Evolutionary conservation across 768 basidiomycete species (phyloP).

Genomic region (Cystobasidiopsis lactophilus): DNA sequence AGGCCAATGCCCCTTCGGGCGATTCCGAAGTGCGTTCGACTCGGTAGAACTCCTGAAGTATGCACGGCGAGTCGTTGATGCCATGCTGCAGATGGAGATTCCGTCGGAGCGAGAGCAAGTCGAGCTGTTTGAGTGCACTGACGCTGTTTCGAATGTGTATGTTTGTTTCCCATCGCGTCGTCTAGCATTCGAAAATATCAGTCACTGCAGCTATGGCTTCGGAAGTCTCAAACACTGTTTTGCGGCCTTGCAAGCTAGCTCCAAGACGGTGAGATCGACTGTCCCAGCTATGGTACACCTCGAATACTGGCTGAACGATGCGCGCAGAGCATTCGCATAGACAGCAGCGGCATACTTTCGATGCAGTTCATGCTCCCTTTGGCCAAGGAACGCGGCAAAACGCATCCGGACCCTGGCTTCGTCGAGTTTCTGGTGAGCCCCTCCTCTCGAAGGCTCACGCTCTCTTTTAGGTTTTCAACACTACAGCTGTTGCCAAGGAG

Average conservation of each 20-base stretch:
- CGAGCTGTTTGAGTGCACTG: constrained; percentile 64
- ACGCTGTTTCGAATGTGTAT: constrained; percentile 48
- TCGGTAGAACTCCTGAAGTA: background rate
- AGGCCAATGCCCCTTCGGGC: too few relatives aligned
- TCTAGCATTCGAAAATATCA: background rate
- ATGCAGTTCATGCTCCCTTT: constrained; percentile 64
- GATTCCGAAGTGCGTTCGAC: constrained; percentile 15
- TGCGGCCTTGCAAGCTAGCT: constrained; percentile 56
- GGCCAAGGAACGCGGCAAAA: constrained; percentile 21
- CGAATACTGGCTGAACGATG: background rate
- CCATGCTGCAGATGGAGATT: constrained; percentile 57
- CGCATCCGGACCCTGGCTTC: constrained; percentile 36
- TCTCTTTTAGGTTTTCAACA: background rate
- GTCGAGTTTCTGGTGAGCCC: constrained; percentile 73
- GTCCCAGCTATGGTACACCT: background rate
- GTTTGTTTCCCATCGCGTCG: constrained; percentile 6
- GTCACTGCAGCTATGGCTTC: constrained; percentile 49
- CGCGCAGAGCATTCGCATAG: constrained; percentile 49
- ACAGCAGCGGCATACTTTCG: constrained; percentile 56
- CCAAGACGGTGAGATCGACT: constrained; percentile 36
- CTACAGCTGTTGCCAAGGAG: background rate
- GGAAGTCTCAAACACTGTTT: constrained; percentile 48
- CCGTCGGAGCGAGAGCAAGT: constrained; percentile 78
- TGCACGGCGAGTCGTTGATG: too few relatives aligned
- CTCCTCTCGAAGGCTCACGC: background rate